Evolutionary conservation across 1,284 basidiomycete species (phyloP).

Genomic region (Takashimella koratensis): DNA sequence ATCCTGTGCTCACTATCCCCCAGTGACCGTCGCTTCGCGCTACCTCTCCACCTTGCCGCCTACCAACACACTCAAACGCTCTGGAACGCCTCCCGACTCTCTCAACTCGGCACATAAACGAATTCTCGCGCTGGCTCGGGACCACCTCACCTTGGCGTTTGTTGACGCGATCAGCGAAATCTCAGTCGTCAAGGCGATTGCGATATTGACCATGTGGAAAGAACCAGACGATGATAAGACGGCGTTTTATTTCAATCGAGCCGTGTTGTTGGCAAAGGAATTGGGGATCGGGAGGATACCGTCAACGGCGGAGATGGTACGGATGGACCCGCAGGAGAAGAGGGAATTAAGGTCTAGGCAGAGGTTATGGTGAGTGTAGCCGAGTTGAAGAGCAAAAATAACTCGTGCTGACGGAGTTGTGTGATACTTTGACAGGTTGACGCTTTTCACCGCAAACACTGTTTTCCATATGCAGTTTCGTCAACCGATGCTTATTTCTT

Average conservation of each 20-base stretch:
- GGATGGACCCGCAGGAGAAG: conserved; percentile 18
- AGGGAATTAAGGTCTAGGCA: conserved; percentile 26
- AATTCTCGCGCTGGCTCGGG: conserved; percentile 30
- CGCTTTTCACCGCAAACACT: conserved; percentile 36
- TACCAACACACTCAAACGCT: conserved; percentile 3
- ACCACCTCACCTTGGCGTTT: conserved; percentile 35
- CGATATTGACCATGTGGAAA: conserved; percentile 30
- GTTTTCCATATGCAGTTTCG: conserved; percentile 43
- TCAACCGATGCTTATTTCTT: conserved; percentile 34
- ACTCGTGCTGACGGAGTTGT: background rate
- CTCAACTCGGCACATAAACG: conserved; percentile 32
- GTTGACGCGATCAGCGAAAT: conserved; percentile 28
- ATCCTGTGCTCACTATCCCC: background rate
- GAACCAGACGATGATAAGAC: conserved; percentile 42
- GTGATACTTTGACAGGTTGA: conserved; percentile 30
- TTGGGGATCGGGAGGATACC: conserved; percentile 29
- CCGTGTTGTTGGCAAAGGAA: conserved; percentile 34
- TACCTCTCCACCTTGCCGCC: conserved; percentile 20
- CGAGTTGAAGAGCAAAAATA: too few species aligned
- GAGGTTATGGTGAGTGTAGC: conserved; percentile 26
- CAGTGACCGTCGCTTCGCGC: conserved; percentile 31
- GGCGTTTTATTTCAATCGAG: conserved; percentile 34
- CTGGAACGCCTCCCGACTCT: conserved; percentile 17
- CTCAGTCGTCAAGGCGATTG: conserved; percentile 31
- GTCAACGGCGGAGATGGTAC: conserved; percentile 11